Base-by-base conservation (phyloP, 2,329 filamentous ascomycete genomes). In the Fusarium lyarnte region DNA sequence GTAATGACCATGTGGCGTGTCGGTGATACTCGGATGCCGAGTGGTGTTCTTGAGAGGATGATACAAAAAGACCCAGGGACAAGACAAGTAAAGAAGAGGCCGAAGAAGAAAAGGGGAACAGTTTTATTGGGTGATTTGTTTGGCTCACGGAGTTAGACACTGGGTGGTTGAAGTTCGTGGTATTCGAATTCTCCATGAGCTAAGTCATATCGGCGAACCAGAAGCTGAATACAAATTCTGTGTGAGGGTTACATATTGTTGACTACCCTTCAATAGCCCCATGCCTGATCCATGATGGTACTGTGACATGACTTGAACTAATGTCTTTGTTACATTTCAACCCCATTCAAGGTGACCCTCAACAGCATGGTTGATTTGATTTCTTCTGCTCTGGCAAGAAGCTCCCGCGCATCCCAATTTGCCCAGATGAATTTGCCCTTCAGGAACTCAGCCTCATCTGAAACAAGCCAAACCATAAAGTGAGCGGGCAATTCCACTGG, bases 401-500 rank as follows among this genome's bases (percentile, higher is more conserved):
- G 43, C 25, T 67, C 64, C 12, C 60, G 62, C 3, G 39, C 64
- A 21, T 67, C 64, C 64, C 64, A 67, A 3, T 67, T 67, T 1
- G 39, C 46, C 64, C 64, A 67, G 21, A 43, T 36, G 4, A 67
- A 53, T 33, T 67, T 67, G 5, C 41, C 21, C 25, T 25, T 54
- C 39, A 67, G 10, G 19, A 67, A 67, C 6, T 0, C 4, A 3
- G 62, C 53, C 25, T 60, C 62, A 2, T 9, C 7, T 3, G 52
- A 59, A 0, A 29, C 17, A 52, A 72, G 53, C 69, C 69, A 72
- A 0, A 72, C 53, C 4, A 55, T 27, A 8, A 72, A 72, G 4
- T 72, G 69, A 4, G 51, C 69, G 13, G 69, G 58, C 3, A 72
- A 19, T 4, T 72, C 69, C 23, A 59, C 69, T 72, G 4, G 1